These are phyloP conservation scores for Senna tora DNA, from an alignment of 306 rosid genomes.

Conservation along the genomic window DNA sequence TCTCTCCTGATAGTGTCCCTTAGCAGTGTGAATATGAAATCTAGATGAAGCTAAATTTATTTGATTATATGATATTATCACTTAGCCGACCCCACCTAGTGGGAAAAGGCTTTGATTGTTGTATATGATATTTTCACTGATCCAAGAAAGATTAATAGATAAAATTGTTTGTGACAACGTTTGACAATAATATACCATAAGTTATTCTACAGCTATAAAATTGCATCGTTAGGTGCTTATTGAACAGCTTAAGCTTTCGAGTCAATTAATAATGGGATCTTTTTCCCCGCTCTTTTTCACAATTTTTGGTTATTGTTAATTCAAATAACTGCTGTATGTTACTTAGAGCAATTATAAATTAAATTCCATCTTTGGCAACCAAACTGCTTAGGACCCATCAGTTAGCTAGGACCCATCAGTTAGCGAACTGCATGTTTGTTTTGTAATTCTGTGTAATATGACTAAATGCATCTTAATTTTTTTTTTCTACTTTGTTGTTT, in stretches of 20 bases:
- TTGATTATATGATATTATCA: too few species aligned
- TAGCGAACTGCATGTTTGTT: too few species aligned
- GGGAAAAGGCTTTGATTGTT: neutral
- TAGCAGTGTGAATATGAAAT: neutral
- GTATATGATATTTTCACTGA: too few species aligned
- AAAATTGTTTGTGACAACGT: neutral
- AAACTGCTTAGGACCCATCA: too few species aligned
- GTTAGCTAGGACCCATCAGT: too few species aligned
- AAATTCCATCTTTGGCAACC: neutral
- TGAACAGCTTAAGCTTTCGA: neutral
- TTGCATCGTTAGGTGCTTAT: neutral
- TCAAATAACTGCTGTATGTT: neutral
- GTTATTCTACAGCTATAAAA: neutral
- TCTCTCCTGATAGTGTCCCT: neutral
- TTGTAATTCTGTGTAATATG: slow-evolving; percentile 15
- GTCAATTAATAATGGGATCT: neutral
- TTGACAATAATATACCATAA: neutral
- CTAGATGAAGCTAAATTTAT: neutral
- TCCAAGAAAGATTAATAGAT: neutral
- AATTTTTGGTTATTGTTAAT: neutral
- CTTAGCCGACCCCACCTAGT: too few species aligned
- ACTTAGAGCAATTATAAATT: neutral
- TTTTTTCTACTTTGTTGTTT: neutral
- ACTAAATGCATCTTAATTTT: neutral
- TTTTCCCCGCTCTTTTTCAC: neutral